phyloP scores from a whole-genome alignment of 2,329 filamentous ascomycete genomes.

The Lasiodiplodia gonubiensis region DNA sequence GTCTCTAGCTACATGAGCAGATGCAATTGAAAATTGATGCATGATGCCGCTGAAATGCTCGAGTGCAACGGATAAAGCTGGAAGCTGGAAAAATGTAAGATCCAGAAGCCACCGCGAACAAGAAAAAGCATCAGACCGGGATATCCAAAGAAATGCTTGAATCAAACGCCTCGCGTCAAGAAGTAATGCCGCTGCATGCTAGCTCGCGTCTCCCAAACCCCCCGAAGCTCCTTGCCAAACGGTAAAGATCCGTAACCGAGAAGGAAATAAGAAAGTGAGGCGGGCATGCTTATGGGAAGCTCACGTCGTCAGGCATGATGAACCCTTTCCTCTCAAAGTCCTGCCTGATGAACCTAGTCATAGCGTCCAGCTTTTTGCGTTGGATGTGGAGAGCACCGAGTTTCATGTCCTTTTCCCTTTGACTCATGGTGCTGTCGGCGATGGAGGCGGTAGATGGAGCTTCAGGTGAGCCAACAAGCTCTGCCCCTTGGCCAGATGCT shows the following conservation, averaged over 20 bases:
- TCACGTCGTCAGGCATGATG: constrained; percentile 52
- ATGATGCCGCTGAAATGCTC: constrained; percentile 25
- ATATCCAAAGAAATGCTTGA: constrained; percentile 27
- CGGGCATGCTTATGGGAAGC: constrained; percentile 11
- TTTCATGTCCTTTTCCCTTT: constrained; percentile 44
- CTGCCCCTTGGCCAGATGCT: constrained; percentile 31
- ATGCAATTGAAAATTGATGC: constrained; percentile 2
- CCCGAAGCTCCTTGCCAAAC: background rate
- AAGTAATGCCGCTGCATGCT: constrained; percentile 11
- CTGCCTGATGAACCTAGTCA: constrained; percentile 50
- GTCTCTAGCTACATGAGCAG: constrained; percentile 1
- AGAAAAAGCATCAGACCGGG: constrained; percentile 18
- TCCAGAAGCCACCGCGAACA: background rate
- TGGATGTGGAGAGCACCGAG: constrained; percentile 54
- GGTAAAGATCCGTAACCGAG: background rate
- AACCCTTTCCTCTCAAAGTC: constrained; percentile 55
- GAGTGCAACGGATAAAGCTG: background rate
- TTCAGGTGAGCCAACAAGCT: constrained; percentile 21
- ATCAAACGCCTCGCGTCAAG: constrained; percentile 26
- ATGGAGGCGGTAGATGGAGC: constrained; percentile 36
- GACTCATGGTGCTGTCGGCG: constrained; percentile 44
- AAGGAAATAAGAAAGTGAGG: background rate
- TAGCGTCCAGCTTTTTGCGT: constrained; percentile 54
- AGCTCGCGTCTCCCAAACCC: background rate
- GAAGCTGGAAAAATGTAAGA: background rate